Base-by-base conservation (phyloP, 148 eudicot genomes). In the Camellia japonica region DNA sequence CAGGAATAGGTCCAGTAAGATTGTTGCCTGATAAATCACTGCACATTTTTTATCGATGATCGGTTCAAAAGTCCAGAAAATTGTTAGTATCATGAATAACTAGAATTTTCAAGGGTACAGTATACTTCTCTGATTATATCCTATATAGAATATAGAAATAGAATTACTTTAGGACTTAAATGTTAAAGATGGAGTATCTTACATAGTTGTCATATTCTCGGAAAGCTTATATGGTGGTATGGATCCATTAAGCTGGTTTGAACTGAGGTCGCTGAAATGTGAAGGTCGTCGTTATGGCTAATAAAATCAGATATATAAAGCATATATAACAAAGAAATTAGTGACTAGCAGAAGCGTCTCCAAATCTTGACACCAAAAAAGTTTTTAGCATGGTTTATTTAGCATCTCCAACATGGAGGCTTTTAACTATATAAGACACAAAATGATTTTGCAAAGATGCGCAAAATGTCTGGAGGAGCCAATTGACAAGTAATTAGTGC, bases 241-340 rank as follows among this genome's bases (percentile, higher is more conserved):
- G 73, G 88, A 64, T 76, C 97, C 97, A 81, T 72, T 90, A 75
- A 93, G 90, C 81, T 85, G 84, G 84, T 93, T 93, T 23, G 80
- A 79, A 83, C 94, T 91, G 83, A 93, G 81, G 80, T 91, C 94
- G 70, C 97, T 93, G 93, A 80, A 88, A 73, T 70, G 46, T 44
- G 23, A 18, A 87, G 19, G 55, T 51, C 75, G 75, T 11, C 38
- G 69, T 54, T 76, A 63, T 71, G 30, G 68, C 63, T 7, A 67
- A 74, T 9, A 51, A 3, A 64, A 41, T 7, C 4, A 74, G 4
- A 74, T 42, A 66, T 11, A 70, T 16, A 12, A 30, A 56, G 77
- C 54, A 68, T 60, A 54, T 6, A n/a, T 41, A 19, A 73, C 7
- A 56, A 67, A 12, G 42, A 78, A 30, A 23, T 10, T n/a, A 19